Conservation (phyloP, 352 stramenopile species). For the Pythium aristosporum region DNA sequence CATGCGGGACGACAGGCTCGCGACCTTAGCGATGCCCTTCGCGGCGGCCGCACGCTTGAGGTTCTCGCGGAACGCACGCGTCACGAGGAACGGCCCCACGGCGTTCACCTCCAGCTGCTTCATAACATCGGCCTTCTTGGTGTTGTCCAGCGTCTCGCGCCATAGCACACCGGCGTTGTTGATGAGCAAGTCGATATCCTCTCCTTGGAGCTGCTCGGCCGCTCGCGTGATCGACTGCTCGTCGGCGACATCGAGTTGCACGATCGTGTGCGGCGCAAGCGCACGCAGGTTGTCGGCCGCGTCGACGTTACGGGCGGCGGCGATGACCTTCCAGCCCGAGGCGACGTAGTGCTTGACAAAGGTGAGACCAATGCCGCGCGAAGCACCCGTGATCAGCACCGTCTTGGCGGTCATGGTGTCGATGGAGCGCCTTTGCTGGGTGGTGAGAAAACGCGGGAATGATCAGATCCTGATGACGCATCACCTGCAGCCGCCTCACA, state of each 20-base stretch:
- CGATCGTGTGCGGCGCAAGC: constrained; percentile 38
- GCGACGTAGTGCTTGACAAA: constrained; percentile 35
- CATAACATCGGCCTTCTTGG: constrained; percentile 47
- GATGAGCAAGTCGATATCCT: constrained; percentile 53
- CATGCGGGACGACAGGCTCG: constrained; percentile 39
- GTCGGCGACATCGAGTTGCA: constrained; percentile 40
- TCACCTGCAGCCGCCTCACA: not conserved
- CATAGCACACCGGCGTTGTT: constrained; percentile 66
- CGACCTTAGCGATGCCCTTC: constrained; percentile 31
- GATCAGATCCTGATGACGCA: too few species aligned
- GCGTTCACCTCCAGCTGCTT: constrained; percentile 66
- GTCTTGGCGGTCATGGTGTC: constrained; percentile 25
- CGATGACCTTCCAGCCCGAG: constrained; percentile 32
- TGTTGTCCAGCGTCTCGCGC: constrained; percentile 24
- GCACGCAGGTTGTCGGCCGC: constrained; percentile 8
- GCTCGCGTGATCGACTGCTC: constrained; percentile 41
- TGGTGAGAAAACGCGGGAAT: too few species aligned
- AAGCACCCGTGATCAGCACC: constrained; percentile 35
- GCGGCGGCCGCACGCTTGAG: constrained; percentile 28
- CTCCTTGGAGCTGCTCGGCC: constrained; percentile 36
- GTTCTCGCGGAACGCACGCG: constrained; percentile 41
- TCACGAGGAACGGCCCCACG: constrained; percentile 61
- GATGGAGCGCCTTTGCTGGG: too few species aligned
- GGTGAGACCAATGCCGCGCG: constrained; percentile 46
- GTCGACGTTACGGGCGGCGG: constrained; percentile 24